phyloP scores from a whole-genome alignment of 2,329 filamentous ascomycete species.

The Verticillium klebahnii region DNA sequence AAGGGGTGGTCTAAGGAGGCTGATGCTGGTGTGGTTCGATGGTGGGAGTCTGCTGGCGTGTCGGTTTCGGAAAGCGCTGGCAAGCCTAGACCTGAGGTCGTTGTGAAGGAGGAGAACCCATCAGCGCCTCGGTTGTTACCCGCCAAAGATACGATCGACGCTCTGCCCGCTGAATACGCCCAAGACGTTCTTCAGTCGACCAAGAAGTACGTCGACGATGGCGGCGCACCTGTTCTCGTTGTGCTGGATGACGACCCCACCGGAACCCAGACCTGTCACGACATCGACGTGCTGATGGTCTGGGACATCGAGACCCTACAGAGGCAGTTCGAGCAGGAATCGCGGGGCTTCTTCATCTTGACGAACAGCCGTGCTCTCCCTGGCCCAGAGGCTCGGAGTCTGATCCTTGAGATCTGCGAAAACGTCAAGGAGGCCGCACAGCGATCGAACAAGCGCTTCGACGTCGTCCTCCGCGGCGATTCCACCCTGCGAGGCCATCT shows the following conservation, averaged over 20 bases:
- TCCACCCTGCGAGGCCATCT: constrained; percentile 55
- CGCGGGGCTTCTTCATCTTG: constrained; percentile 53
- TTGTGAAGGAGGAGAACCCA: not conserved
- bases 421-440: constrained; percentile 41
- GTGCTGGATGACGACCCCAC: constrained; percentile 53
- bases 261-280: constrained; percentile 58
- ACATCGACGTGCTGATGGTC: constrained; percentile 48
- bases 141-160: constrained; percentile 15
- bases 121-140: constrained; percentile 9
- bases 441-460: constrained; percentile 33
- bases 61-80: constrained; percentile 14
- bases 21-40: constrained; percentile 27
- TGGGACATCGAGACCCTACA: constrained; percentile 35
- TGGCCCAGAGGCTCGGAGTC: constrained; percentile 36
- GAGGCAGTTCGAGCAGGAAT: constrained; percentile 9
- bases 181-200: constrained; percentile 16
- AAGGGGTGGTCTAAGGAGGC: constrained; percentile 26
- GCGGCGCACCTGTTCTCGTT: constrained; percentile 23
- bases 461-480: constrained; percentile 53
- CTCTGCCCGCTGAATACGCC: constrained; percentile 16
- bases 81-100: not conserved
- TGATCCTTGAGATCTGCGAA: constrained; percentile 46
- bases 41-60: constrained; percentile 29
- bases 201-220: constrained; percentile 11
- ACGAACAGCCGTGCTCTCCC: constrained; percentile 55